These are phyloP conservation scores for Sungouiella blattae DNA, from an alignment of 805 yeast genomes.

Conservation along the genomic window DNA sequence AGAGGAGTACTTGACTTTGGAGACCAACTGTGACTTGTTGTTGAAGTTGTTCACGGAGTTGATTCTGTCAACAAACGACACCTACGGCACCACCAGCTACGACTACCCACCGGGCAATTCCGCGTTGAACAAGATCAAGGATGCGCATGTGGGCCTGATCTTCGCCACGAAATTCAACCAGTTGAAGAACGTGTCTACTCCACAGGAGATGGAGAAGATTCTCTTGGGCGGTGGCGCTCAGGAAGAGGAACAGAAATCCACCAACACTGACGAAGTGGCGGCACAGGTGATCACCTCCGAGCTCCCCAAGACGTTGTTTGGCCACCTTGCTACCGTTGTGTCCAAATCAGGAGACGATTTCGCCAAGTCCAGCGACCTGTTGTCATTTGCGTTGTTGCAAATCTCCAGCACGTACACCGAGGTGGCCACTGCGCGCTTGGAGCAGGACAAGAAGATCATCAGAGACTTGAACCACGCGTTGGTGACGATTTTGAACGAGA, in stretches of 20 bases:
- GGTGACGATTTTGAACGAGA: constrained; percentile 48
- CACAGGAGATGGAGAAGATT: constrained; percentile 63
- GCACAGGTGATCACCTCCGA: constrained; percentile 32
- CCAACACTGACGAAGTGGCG: constrained; percentile 19
- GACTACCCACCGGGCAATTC: constrained; percentile 72
- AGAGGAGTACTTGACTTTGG: constrained; percentile 64
- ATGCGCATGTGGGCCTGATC: constrained; percentile 60
- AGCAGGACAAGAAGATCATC: constrained; percentile 63
- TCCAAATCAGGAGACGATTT: constrained; percentile 44
- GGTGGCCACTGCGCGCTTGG: constrained; percentile 65
- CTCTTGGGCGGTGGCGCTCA: constrained; percentile 33
- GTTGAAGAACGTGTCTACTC: constrained; percentile 59
- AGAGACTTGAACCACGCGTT: constrained; percentile 57
- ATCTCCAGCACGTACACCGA: constrained; percentile 55
- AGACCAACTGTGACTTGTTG: constrained; percentile 62
- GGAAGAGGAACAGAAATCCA: constrained; percentile 6
- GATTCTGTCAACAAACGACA: constrained; percentile 41
- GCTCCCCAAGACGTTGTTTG: constrained; percentile 70
- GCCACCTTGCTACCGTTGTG: constrained; percentile 61
- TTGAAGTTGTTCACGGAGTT: constrained; percentile 55
- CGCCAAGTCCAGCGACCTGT: constrained; percentile 44
- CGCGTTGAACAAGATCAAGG: constrained; percentile 51
- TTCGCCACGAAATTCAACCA: constrained; percentile 55
- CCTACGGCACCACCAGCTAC: constrained; percentile 71
- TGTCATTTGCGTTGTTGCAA: constrained; percentile 52